Percentiles rank a stretch among this genome's conserved stretches.
Evolutionary conservation across 2,329 filamentous ascomycete species (phyloP).

Genomic region (Cladosporium sp.): DNA sequence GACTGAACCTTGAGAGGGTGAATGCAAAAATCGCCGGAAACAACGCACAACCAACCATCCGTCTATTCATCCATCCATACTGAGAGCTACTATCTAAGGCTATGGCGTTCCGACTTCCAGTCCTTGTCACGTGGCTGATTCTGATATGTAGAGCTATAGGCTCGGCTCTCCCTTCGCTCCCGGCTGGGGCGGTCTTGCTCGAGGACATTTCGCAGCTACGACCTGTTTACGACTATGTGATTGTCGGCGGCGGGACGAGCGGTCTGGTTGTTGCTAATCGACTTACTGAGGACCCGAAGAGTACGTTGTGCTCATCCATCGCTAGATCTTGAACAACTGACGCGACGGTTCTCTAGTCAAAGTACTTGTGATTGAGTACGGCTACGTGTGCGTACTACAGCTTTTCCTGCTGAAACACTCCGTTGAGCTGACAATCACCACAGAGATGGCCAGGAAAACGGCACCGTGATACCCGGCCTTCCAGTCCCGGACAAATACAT

Average conservation of each 20-base stretch:
- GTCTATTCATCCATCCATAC: no score
- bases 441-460: conserved; percentile 13
- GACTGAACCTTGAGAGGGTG: neutral
- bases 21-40: no score
- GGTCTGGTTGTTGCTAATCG: conserved; percentile 34
- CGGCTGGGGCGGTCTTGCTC: neutral
- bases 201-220: neutral
- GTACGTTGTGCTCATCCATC: neutral
- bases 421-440: conserved; percentile 17
- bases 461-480: conserved; percentile 16
- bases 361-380: conserved; percentile 20
- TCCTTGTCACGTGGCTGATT: neutral
- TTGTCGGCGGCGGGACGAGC: conserved; percentile 33
- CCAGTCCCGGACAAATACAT: conserved; percentile 15
- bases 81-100: neutral
- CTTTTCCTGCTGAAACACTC: neutral
- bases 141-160: neutral
- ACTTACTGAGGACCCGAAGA: conserved; percentile 31
- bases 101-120: neutral
- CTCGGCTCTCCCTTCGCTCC: neutral
- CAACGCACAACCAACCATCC: no score
- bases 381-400: neutral
- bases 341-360: neutral
- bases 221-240: conserved; percentile 31
- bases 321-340: no score